Evolutionary conservation across 495 filamentous ascomycete genomes (phyloP).

Genomic region (Hypoxylon cercidicola): DNA sequence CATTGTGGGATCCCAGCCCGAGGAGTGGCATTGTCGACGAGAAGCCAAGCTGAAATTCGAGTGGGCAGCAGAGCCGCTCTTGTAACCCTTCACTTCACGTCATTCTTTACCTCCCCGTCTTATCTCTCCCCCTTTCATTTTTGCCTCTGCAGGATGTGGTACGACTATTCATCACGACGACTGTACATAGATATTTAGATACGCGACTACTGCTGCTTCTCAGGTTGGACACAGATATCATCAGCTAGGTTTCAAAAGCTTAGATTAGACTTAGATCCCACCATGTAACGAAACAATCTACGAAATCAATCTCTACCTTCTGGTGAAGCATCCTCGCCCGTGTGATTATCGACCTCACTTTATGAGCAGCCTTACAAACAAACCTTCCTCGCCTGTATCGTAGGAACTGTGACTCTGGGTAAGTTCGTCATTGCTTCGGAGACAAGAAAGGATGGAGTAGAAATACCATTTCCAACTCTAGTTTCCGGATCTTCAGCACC

Average conservation of each 20-base stretch:
- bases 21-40: constrained; percentile 38
- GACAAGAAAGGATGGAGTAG: no score
- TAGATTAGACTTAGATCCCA: constrained; percentile 43
- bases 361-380: no score
- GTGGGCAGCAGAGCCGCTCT: constrained; percentile 25
- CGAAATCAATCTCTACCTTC: constrained; percentile 17
- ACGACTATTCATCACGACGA: constrained; percentile 22
- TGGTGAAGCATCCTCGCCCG: background rate
- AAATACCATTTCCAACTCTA: background rate
- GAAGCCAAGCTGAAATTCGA: constrained; percentile 18
- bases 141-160: constrained; percentile 26
- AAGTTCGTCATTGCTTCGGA: no score
- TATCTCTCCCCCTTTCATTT: constrained; percentile 17
- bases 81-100: constrained; percentile 35
- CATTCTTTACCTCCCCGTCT: constrained; percentile 25
- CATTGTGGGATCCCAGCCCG: constrained; percentile 29
- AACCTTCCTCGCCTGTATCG: no score
- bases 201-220: constrained; percentile 42
- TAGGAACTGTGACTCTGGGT: no score
- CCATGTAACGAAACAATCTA: constrained; percentile 28
- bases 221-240: constrained; percentile 39
- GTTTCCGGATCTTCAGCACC: background rate
- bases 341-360: no score
- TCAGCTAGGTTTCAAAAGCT: constrained; percentile 36
- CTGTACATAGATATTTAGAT: constrained; percentile 37